A percentile compares a stretch with the other conserved stretches of the same genome.
phyloP scores from a whole-genome alignment of 1,284 basidiomycete species.

The Ceratobasidium papillatum region DNA sequence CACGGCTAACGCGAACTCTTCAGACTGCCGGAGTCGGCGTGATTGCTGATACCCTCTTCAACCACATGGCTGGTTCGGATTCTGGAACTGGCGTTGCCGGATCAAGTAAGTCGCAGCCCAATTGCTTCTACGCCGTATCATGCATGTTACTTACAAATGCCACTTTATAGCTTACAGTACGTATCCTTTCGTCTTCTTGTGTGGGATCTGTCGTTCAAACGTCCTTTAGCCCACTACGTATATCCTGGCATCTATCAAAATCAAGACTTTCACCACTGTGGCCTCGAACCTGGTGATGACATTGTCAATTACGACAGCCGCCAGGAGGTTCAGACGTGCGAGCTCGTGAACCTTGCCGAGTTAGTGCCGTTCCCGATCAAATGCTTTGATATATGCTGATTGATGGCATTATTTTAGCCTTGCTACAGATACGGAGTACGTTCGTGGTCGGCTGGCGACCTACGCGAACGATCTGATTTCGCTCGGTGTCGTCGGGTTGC shows the following conservation, averaged over 20 bases:
- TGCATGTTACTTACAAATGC: not conserved
- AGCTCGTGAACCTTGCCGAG: conserved; percentile 49
- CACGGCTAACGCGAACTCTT: not conserved
- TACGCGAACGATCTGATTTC: conserved; percentile 62
- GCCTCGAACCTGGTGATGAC: conserved; percentile 22
- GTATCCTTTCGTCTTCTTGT: not conserved
- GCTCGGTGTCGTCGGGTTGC: conserved; percentile 69
- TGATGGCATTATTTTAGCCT: conserved; percentile 45
- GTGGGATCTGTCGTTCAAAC: not conserved
- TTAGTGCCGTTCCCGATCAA: conserved; percentile 15
- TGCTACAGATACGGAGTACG: conserved; percentile 68
- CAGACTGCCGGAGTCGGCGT: conserved; percentile 45
- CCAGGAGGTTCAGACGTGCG: conserved; percentile 64
- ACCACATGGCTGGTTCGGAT: conserved; percentile 45
- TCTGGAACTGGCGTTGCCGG: conserved; percentile 32
- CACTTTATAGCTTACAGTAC: conserved; percentile 27
- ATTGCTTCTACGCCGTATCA: not conserved
- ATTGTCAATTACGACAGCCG: conserved; percentile 57
- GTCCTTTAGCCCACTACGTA: conserved; percentile 1
- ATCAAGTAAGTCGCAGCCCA: conserved; percentile 11
- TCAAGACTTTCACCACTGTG: conserved; percentile 44
- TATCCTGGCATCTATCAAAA: conserved; percentile 32
- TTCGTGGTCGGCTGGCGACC: conserved; percentile 60
- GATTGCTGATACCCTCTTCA: conserved; percentile 46
- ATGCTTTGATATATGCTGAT: not conserved